These are phyloP conservation scores for Testicularia cyperi DNA, from an alignment of 1,284 basidiomycete species.

Conservation along the genomic window DNA sequence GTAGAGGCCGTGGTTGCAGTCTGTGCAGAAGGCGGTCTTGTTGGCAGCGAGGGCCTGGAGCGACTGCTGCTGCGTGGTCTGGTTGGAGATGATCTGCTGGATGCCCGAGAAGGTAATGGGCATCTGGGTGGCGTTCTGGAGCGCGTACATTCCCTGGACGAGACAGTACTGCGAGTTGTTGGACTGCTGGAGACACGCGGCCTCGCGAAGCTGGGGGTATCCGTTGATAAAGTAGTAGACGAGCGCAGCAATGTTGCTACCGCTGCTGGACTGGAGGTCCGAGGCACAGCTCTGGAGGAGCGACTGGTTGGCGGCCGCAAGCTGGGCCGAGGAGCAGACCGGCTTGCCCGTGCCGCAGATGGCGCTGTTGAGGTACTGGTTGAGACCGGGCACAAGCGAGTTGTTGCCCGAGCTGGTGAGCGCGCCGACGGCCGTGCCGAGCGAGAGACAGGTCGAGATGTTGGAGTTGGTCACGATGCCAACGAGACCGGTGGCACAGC, in stretches of 20 bases:
- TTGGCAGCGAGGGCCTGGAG: conserved; percentile 12
- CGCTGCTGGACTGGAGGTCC: conserved; percentile 7
- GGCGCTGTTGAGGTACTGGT: conserved; percentile 11
- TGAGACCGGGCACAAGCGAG: conserved; percentile 20
- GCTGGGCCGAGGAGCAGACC: conserved; percentile 8
- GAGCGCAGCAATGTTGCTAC: conserved; percentile 17
- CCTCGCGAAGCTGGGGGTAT: conserved; percentile 18
- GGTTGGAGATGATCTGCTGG: conserved; percentile 11
- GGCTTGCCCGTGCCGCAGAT: conserved; percentile 20
- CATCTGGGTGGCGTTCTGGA: conserved; percentile 18
- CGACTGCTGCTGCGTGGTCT: conserved; percentile 3
- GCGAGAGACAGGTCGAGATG: conserved; percentile 27
- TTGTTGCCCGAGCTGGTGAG: conserved; percentile 18
- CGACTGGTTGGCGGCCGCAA: conserved; percentile 17
- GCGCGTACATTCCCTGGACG: conserved; percentile 10
- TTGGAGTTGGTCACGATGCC: conserved; percentile 24
- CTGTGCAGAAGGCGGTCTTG: conserved; percentile 34
- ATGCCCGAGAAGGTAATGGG: conserved; percentile 9
- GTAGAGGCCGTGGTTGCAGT: conserved; percentile 33
- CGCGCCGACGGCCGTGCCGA: conserved; percentile 22
- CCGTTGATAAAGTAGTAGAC: conserved; percentile 29
- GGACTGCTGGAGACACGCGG: conserved; percentile 15
- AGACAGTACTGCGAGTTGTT: conserved; percentile 7
- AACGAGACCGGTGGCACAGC: conserved; percentile 15
- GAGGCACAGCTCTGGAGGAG: conserved; percentile 20